Evolutionary conservation across 345 rosid genomes (phyloP), one percentile per base, ranked within the genome.

Genomic region (Lepidium aucheri): DNA sequence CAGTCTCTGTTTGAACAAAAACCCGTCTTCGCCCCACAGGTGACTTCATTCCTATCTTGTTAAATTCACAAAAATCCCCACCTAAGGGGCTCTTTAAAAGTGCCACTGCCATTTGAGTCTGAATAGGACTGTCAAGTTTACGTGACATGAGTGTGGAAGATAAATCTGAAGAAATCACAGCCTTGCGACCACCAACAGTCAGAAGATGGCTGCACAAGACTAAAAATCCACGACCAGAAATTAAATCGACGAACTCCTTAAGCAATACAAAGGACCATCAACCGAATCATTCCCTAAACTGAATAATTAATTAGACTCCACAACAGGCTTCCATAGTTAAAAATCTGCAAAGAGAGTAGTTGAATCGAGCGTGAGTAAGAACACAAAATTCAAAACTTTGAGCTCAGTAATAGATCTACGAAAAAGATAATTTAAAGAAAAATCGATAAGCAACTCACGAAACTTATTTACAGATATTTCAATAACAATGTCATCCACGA

Each of bases 51-150:
- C 78, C 78, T 69, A 72, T 49, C 62, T 73, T 75, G 72, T 69
- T 78, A 67, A 68, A 77, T 16, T 81, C 81, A 32, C 66, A 81
- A 32, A 73, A 78, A 39, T 92, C 97, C 71, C 94, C 84, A 2
- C 74, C 63, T 26, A 87, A 76, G 16, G 96, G 87, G 50, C 85
- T 81, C 83, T 80, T 86, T 4, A 87, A 74, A 43, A 85, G 73
- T 41, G 81, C 60, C 63, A 94, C 83, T 28, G 96, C 96, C 96
- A 90, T 88, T 72, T 90, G 99, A 6, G 92, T 88, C 69, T 86
- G 97, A 67, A 93, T 82, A 74, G 90, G 97, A 74, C 91, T 85
- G 78, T 88, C 89, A 55, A 85, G 70, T 67, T 90, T 84, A 67
- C 84, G 82, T 76, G 91, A 83, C 96, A 90, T 94, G 79, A 85